These are phyloP conservation scores for Syzygium syzygioides DNA, from an alignment of 441 rosid genomes.

Conservation along the genomic window DNA sequence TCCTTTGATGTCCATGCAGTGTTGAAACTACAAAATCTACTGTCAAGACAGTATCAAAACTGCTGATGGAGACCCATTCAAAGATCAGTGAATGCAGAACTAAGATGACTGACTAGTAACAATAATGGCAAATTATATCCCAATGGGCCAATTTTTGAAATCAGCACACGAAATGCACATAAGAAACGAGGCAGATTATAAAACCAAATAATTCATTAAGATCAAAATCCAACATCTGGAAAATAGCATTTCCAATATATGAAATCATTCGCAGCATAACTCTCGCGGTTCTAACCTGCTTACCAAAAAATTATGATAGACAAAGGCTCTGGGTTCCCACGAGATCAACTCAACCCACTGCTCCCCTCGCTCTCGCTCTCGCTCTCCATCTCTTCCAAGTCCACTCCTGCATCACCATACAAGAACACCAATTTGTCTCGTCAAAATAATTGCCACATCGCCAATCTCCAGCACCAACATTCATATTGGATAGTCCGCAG, in stretches of 20 bases:
- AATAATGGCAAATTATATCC: background rate
- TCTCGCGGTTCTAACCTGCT: conserved; percentile 1
- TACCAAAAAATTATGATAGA: conserved; percentile 85
- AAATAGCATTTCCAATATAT: background rate
- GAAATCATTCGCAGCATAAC: background rate
- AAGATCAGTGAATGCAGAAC: background rate
- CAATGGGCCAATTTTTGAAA: background rate
- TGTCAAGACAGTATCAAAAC: background rate
- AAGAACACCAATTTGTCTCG: background rate
- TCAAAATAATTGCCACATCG: background rate
- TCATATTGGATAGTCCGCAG: background rate
- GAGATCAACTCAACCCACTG: conserved; percentile 82
- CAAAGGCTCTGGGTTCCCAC: conserved; percentile 85
- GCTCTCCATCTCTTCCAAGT: conserved; percentile 28
- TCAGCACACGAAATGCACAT: background rate
- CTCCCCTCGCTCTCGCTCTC: conserved; percentile 31
- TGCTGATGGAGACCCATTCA: background rate
- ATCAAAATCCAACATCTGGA: background rate
- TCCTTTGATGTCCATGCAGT: background rate
- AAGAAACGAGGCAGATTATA: background rate
- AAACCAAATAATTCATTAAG: background rate
- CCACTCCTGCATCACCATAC: conserved; percentile 17
- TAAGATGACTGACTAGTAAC: background rate
- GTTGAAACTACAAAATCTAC: background rate
- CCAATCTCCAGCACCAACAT: background rate